phyloP scores from a whole-genome alignment of 768 basidiomycete species.

The Serendipita sp. region DNA sequence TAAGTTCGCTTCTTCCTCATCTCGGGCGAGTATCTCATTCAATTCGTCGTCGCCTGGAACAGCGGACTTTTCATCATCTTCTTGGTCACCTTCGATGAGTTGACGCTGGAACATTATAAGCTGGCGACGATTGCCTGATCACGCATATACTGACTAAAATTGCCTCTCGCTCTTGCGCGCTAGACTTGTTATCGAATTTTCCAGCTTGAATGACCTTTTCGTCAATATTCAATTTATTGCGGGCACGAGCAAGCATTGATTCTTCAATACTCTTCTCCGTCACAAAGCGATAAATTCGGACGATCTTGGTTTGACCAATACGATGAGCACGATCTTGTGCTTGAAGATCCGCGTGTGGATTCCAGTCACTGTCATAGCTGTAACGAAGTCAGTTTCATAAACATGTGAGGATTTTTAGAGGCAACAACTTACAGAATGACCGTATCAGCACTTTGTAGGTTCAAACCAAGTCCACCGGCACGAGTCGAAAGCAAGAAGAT shows the following conservation, averaged over 20 bases:
- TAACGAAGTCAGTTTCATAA: neutral
- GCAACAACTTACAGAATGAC: constrained; percentile 64
- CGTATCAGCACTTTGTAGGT: constrained; percentile 90
- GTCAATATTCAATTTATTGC: constrained; percentile 94
- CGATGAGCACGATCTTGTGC: constrained; percentile 99
- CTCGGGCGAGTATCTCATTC: constrained; percentile 79
- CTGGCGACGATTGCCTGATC: constrained; percentile 6
- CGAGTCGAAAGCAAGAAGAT: constrained; percentile 90
- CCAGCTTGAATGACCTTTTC: constrained; percentile 99
- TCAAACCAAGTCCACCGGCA: constrained; percentile 85
- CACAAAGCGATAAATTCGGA: constrained; percentile 90
- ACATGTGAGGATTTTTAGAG: neutral
- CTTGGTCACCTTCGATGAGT: constrained; percentile 77
- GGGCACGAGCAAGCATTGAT: constrained; percentile 88
- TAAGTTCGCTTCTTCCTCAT: constrained; percentile 54
- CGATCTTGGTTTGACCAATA: constrained; percentile 97
- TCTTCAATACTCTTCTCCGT: constrained; percentile 98
- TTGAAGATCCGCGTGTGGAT: constrained; percentile 97
- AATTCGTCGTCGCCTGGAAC: constrained; percentile 92
- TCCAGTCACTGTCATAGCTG: constrained; percentile 41
- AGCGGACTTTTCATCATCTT: constrained; percentile 76
- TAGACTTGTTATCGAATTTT: constrained; percentile 97
- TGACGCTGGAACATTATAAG: constrained; percentile 42
- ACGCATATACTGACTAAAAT: constrained; percentile 50
- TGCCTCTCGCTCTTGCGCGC: constrained; percentile 93